These are phyloP conservation scores for Sphenostylis stenocarpa DNA, from an alignment of 306 rosid species.

Conservation along the genomic window DNA sequence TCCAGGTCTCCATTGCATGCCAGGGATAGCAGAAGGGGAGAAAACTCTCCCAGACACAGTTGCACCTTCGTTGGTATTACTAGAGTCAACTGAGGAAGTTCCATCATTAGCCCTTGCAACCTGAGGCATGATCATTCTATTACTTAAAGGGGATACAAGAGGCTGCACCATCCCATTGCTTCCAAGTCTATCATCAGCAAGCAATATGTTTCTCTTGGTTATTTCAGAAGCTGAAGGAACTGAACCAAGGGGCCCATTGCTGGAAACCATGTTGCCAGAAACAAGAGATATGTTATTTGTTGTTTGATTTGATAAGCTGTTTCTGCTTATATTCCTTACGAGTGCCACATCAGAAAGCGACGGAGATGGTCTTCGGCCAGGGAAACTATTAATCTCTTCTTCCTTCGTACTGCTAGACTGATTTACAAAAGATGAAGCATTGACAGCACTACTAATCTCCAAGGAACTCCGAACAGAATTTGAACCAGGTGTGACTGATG, in stretches of 20 bases:
- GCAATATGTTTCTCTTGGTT: constrained; percentile 68
- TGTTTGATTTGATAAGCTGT: constrained; percentile 57
- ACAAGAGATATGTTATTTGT: constrained; percentile 51
- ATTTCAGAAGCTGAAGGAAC: constrained; percentile 65
- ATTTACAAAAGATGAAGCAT: constrained; percentile 52
- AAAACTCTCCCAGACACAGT: constrained; percentile 68
- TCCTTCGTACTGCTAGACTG: constrained; percentile 60
- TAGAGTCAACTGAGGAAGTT: constrained; percentile 49
- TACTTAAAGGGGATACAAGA: constrained; percentile 63
- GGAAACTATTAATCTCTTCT: constrained; percentile 62
- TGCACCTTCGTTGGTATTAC: constrained; percentile 55
- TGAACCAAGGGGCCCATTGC: constrained; percentile 53
- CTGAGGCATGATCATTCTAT: constrained; percentile 61
- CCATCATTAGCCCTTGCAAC: constrained; percentile 63
- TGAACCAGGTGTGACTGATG: constrained; percentile 47
- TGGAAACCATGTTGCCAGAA: constrained; percentile 57
- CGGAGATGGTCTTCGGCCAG: constrained; percentile 71
- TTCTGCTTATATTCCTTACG: constrained; percentile 60
- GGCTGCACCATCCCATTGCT: constrained; percentile 63
- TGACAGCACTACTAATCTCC: constrained; percentile 49
- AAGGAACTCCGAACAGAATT: constrained; percentile 44
- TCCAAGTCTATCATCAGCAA: constrained; percentile 69
- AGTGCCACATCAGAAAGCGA: constrained; percentile 66
- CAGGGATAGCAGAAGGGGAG: constrained; percentile 66
- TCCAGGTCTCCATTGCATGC: constrained; percentile 90